Conservation (phyloP, 768 basidiomycete genomes). For the Hericium rajendrae region DNA sequence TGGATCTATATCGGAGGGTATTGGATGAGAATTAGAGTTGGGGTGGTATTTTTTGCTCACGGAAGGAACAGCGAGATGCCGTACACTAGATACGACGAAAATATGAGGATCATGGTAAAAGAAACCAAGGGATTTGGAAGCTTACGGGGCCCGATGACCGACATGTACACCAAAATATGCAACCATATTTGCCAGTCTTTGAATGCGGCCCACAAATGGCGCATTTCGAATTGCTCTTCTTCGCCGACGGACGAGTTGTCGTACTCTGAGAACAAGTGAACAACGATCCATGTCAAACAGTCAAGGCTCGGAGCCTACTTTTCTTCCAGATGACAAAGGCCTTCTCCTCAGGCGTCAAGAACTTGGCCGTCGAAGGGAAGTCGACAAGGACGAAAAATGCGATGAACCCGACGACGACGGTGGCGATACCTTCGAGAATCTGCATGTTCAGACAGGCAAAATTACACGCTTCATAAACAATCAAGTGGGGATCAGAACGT, state of each 20-base stretch:
- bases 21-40: neutral
- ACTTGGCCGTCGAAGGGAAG: slow-evolving; percentile 47
- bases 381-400: slow-evolving; percentile 51
- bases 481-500: neutral
- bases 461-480: too few relatives aligned
- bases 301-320: slow-evolving; percentile 27
- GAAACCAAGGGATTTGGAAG: slow-evolving; percentile 5
- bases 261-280: slow-evolving; percentile 29
- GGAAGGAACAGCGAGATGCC: slow-evolving; percentile 66
- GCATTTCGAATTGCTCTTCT: slow-evolving; percentile 47
- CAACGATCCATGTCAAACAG: neutral
- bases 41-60: slow-evolving; percentile 27
- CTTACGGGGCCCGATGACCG: slow-evolving; percentile 50
- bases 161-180: slow-evolving; percentile 50
- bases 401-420: slow-evolving; percentile 44
- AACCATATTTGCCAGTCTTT: slow-evolving; percentile 61
- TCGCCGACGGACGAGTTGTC: slow-evolving; percentile 49
- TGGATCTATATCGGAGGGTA: neutral
- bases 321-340: slow-evolving; percentile 44
- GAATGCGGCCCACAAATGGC: slow-evolving; percentile 45
- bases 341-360: slow-evolving; percentile 53
- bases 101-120: neutral
- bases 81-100: slow-evolving; percentile 33
- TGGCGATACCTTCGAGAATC: slow-evolving; percentile 58
- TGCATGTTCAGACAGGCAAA: slow-evolving; percentile 11